Base-by-base conservation (phyloP, 805 yeast genomes). In the Priceomyces castillae region DNA sequence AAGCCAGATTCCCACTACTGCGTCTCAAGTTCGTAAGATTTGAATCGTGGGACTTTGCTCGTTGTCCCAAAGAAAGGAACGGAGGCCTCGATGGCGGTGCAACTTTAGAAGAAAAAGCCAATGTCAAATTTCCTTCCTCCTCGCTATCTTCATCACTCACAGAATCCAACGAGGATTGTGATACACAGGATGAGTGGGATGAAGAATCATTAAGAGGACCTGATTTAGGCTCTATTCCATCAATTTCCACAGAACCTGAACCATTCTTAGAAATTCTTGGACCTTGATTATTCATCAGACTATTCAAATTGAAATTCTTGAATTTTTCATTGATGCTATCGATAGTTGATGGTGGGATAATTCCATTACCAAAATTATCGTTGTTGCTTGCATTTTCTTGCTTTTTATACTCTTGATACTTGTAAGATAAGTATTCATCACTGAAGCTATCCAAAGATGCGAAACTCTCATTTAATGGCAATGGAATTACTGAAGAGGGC, bases 391-490 rank as follows among this genome's bases (percentile, higher is more conserved):
- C 26, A 7, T 50, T 39, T n/a, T 47, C 49, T 19, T 43, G 41
- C 15, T 41, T 43, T n/a, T 59, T 51, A 50, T 50, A 64, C 43
- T 70, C 72, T 19, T 63, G 61, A 45, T 68, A 68, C 46, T 65
- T 66, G 44, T 58, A 49, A 41, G 64, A 73, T 46, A 73, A 71
- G 46, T 73, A 77, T 41, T 80, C 84, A 50, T 80, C 76, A 56
- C 82, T 81, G 46, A 78, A 74, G 57, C 90, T 81, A 54, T 83
- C 90, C 56, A 86, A 65, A 0, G 90, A 84, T 1, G 92, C 92
- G 69, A 84, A 84, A 48, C 90, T 83, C 34, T 86, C 86, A 47
- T 80, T 82, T 12, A 82, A 68, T 0, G 88, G 88, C 31, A 84
- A 66, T 20, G 82, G 76, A 43, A 84, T 81, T 35, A 86, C 75